Evolutionary conservation across 2,329 filamentous ascomycete genomes (phyloP), one percentile per base, ranked within the genome.

Genomic region (Hypoxylon rubiginosum): DNA sequence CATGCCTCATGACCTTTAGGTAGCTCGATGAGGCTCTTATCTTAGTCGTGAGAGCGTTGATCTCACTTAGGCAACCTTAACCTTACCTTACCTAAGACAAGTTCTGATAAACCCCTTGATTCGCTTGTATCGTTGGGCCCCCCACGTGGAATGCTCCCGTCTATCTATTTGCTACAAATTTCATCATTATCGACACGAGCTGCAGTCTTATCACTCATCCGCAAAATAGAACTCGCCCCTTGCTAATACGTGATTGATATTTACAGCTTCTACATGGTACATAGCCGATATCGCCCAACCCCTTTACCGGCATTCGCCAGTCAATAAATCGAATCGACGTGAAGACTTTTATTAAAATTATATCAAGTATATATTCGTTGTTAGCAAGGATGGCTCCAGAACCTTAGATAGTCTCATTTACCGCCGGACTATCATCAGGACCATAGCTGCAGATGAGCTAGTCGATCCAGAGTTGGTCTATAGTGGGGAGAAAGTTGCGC

Each of bases 151-250:
- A 67, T 55, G 5, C 52, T 63, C 54, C 52, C 57, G 70, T 59
- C 52, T 60, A 66, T 69, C 70, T 72, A 72, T 73, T 73, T 73
- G 70, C 70, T 71, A 62, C 61, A 56, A 58, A 63, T 32, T 7
- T 58, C 63, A 63, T 66, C 63, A 64, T 66, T 43, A 63, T 63
- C 30, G 56, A 60, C 45, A 32, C 48, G 10, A 63, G 48, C 30
- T 26, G 52, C 45, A 49, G 54, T 68, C 45, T 58, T 53, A 51
- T 30, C 39, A 26, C 19, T 19, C 34, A 26, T 53, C 36, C 9
- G 3, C n/a, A 19, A 54, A 17, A 28, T 43, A 41, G 19, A 15
- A 28, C 34, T 43, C 19, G 11, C 4, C 52, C 36, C 50, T 55
- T 52, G 11, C 17, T 49, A 34, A 13, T 56, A 43, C 24, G n/a